A percentile compares a stretch with the other conserved stretches of the same genome.
These are phyloP conservation scores for Lagerstroemia speciosa DNA, from an alignment of 345 rosid species.

Conservation along the genomic window DNA sequence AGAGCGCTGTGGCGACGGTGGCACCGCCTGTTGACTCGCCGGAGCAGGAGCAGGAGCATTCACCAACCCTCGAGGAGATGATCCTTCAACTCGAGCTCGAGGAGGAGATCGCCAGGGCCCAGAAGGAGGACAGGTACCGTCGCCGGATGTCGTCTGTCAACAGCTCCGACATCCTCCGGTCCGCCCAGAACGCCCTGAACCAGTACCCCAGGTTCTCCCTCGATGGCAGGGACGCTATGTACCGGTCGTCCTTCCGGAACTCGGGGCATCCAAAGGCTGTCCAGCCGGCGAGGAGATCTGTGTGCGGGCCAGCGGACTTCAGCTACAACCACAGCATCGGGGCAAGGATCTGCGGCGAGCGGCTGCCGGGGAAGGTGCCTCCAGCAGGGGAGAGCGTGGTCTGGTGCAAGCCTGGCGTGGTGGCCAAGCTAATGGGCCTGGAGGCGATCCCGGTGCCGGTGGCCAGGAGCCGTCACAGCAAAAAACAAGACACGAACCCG, in stretches of 20 bases:
- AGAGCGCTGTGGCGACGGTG: conserved; percentile 9
- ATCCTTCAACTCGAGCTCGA: conserved; percentile 70
- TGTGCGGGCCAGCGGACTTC: conserved; percentile 9
- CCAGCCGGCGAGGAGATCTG: conserved; percentile 27
- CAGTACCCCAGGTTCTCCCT: conserved; percentile 92
- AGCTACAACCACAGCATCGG: background rate
- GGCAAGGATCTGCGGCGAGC: background rate
- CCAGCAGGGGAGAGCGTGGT: conserved; percentile 54
- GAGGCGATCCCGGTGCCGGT: conserved; percentile 68
- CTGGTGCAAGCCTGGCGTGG: conserved; percentile 92
- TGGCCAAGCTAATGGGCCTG: conserved; percentile 84
- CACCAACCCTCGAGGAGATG: conserved; percentile 71
- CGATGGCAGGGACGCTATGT: conserved; percentile 90
- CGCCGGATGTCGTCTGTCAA: conserved; percentile 70
- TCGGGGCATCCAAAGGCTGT: conserved; percentile 1
- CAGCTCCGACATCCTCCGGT: conserved; percentile 66
- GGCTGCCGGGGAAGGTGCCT: conserved; percentile 16
- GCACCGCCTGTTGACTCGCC: background rate
- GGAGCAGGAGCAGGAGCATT: background rate
- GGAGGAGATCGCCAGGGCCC: conserved; percentile 54
- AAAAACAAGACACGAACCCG: conserved; percentile 12
- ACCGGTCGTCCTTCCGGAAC: conserved; percentile 61
- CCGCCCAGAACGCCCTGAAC: conserved; percentile 76
- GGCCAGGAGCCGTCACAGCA: conserved; percentile 14
- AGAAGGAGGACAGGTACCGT: conserved; percentile 17